Conservation (phyloP, 495 filamentous ascomycete species). For the Oidiodendron maius region DNA sequence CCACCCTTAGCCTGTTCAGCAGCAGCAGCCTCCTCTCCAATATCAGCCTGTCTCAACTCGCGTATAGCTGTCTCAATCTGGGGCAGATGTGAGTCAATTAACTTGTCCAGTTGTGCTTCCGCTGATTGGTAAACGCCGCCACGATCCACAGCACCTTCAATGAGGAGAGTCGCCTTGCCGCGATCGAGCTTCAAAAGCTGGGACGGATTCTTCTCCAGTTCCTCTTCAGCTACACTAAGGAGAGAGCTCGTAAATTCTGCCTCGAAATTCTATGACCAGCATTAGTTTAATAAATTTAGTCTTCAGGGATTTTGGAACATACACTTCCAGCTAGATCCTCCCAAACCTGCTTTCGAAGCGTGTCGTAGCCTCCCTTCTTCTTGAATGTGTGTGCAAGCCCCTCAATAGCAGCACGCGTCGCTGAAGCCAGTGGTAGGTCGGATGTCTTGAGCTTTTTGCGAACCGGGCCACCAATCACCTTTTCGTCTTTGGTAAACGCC, state of each 20-base stretch:
- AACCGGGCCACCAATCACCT: background rate
- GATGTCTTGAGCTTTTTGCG: slow-evolving; percentile 70
- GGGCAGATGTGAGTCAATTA: slow-evolving; percentile 58
- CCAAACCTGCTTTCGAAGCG: slow-evolving; percentile 75
- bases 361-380: slow-evolving; percentile 86
- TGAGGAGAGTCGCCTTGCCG: slow-evolving; percentile 71
- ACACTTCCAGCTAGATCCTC: slow-evolving; percentile 73
- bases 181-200: slow-evolving; percentile 70
- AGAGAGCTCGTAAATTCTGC: slow-evolving; percentile 58
- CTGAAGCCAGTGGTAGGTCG: slow-evolving; percentile 69
- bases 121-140: slow-evolving; percentile 74
- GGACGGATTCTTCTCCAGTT: slow-evolving; percentile 73
- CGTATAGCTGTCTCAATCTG: slow-evolving; percentile 63
- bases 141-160: slow-evolving; percentile 82
- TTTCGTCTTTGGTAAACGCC: slow-evolving; percentile 13
- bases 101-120: slow-evolving; percentile 56
- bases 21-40: slow-evolving; percentile 65
- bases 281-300: slow-evolving; percentile 1
- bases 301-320: slow-evolving; percentile 26
- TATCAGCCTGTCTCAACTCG: slow-evolving; percentile 62
- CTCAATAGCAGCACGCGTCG: slow-evolving; percentile 71
- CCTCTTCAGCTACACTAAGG: slow-evolving; percentile 65
- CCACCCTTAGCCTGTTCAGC: slow-evolving; percentile 63
- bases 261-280: slow-evolving; percentile 53
- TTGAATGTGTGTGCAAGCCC: slow-evolving; percentile 75